Evolutionary conservation across 176 grass and related monocot genomes (phyloP).

Genomic region (Hordeum vulgare): DNA sequence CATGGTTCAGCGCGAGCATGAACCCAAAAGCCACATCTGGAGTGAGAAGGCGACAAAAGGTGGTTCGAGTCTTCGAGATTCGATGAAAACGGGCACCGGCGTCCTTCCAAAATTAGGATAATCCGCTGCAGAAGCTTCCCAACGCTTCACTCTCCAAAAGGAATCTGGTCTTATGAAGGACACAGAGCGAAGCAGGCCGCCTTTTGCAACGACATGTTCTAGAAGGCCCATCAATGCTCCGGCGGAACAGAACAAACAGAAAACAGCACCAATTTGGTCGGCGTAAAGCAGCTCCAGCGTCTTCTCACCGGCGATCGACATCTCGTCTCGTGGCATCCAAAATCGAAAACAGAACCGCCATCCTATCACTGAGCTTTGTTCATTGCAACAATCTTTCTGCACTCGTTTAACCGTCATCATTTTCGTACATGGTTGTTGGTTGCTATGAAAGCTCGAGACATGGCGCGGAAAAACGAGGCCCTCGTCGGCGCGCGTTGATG

Average conservation of each 20-base stretch:
- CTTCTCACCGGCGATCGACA: not conserved
- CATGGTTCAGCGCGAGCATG: too few species aligned
- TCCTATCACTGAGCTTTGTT: not conserved
- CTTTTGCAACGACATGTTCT: conserved; percentile 4
- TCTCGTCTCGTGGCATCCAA: not conserved
- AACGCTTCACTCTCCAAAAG: not conserved
- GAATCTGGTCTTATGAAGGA: not conserved
- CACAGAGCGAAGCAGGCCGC: not conserved
- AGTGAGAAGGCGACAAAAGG: too few species aligned
- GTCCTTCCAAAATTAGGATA: not conserved
- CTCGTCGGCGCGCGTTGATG: not conserved
- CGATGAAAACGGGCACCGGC: not conserved
- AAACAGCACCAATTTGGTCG: not conserved
- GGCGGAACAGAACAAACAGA: not conserved
- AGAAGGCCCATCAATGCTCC: not conserved
- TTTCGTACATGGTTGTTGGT: not conserved
- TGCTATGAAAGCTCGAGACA: not conserved
- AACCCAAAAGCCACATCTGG: too few species aligned
- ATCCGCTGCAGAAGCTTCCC: not conserved
- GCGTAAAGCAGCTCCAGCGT: not conserved
- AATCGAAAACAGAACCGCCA: not conserved
- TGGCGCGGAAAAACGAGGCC: not conserved
- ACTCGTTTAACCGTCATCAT: not conserved
- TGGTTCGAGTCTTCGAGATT: not conserved
- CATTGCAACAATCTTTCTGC: not conserved